Base-by-base conservation (phyloP, 352 stramenopile species). In the Pythium volutum region DNA sequence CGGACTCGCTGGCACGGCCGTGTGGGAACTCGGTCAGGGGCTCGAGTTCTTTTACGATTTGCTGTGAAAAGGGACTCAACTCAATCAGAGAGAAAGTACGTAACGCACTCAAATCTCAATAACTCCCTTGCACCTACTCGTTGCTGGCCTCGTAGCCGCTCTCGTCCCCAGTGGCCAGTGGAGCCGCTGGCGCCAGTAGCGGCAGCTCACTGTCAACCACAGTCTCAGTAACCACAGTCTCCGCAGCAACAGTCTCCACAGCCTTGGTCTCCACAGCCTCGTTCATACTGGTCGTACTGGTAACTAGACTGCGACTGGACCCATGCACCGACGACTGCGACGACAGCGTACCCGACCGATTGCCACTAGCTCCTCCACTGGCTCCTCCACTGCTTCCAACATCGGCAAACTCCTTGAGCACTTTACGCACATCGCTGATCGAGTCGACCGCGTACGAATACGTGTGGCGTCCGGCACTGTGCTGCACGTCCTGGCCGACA, bases 21-120 rank as follows among this genome's bases (percentile, higher is more conserved):
- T 93, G 45, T 93, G 84, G 84, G 84, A 93, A 46, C 77, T 93
- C 54, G 84, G 84, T 23, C 84, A 93, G 86, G 83, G 36, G 36
- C 76, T 93, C 36, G 81, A 89, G 16, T 93, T 79, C 59, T 91
- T 93, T 51, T 89, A 76, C 66, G 84, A 93, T 63, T 67, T 90
- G 38, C 47, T 90, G 29, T 87, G 74, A 41, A 25, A 12, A 39
- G 46, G 7, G 25, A 33, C 12, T 22, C 25, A n/a, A n/a, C n/a
- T 4, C 25, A 42, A 18, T 54, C 6, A 42, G 20, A n/a, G 27
- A 22, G 3, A 8, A 29, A 20, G n/a, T 8, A 14, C 6, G 5
- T 6, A 36, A 15, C 14, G 31, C 10, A 15, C 14, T 6, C 31
- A 36, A 36, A 8, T 8, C 31, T 36, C n/a, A n/a, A n/a, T n/a